These are phyloP conservation scores for Nectriaceae sp. DNA, from an alignment of 2,329 filamentous ascomycete species.

Conservation along the genomic window DNA sequence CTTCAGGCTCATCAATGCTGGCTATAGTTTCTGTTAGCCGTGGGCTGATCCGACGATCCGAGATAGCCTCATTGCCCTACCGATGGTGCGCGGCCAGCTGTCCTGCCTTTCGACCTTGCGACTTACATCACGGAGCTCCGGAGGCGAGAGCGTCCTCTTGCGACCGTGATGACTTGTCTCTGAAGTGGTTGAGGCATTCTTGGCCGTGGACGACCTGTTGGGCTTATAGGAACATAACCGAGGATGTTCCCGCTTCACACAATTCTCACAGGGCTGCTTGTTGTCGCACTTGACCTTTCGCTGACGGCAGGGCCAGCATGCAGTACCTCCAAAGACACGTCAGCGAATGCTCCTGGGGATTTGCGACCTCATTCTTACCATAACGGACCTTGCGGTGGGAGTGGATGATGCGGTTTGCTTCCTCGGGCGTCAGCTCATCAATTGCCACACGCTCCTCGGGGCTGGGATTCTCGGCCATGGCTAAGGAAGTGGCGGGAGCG, in stretches of 20 bases:
- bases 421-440: slow-evolving; percentile 63
- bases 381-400: slow-evolving; percentile 70
- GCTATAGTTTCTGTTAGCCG: slow-evolving; percentile 35
- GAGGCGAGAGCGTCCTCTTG: slow-evolving; percentile 38
- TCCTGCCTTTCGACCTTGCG: slow-evolving; percentile 40
- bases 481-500: slow-evolving; percentile 22
- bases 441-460: slow-evolving; percentile 48
- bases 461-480: slow-evolving; percentile 48
- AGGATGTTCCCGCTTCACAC: slow-evolving; percentile 65
- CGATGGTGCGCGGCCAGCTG: slow-evolving; percentile 46
- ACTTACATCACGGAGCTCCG: slow-evolving; percentile 33
- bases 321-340: slow-evolving; percentile 48
- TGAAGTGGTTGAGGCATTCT: slow-evolving; percentile 30
- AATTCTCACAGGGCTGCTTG: slow-evolving; percentile 69
- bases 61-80: slow-evolving; percentile 26
- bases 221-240: slow-evolving; percentile 69
- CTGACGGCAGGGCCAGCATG: slow-evolving; percentile 68
- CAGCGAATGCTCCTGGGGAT: slow-evolving; percentile 1
- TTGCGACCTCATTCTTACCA: slow-evolving; percentile 47
- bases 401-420: slow-evolving; percentile 69
- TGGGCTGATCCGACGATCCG: slow-evolving; percentile 14
- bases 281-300: slow-evolving; percentile 72
- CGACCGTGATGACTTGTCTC: slow-evolving; percentile 27
- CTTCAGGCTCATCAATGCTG: slow-evolving; percentile 54
- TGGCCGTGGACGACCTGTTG: slow-evolving; percentile 48